Evolutionary conservation across 192 early-diverging fungal species (phyloP), one percentile per base, ranked within the genome.

Genomic region (Entophlyctis luteolus): DNA sequence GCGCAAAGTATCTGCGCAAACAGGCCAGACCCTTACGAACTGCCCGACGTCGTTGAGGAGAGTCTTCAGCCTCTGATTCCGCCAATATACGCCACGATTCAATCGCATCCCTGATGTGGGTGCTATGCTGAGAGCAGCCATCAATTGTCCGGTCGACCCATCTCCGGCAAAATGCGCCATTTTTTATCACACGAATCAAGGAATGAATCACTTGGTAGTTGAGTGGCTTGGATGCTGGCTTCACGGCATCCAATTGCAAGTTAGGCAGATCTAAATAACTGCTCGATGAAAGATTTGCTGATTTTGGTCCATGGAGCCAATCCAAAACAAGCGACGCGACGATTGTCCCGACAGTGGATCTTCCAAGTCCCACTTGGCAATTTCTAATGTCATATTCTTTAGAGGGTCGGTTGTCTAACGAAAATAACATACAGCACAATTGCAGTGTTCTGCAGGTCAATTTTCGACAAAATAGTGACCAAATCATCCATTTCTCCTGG

Each of bases 361-460:
- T 77, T 5, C 86, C 86, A 8, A 82, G 32, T 1, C 86, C 84
- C 20, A 87, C 72, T 70, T 88, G 86, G 70, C 84, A 86, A 48
- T 87, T 87, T 45, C 72, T 42, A 42, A 42, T 42, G 8, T 42
- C n/a, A 12, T 12, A 42, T 42, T 42, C n/a, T 42, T 42, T 42
- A 12, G n/a, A 42, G 8, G n/a, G 39, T 42, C 39, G 8, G 39
- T 8, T 8, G 8, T 42, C 1, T 28, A 36, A 74, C 0, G n/a
- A 20, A 65, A 22, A 5, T 53, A 45, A 75, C 70, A 65, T 37
- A 67, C 79, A 88, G 33, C 16, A 88, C 76, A 39, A 88, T 69
- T 1, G 81, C 75, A 18, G 80, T 72, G 29, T 72, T 59, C 45
- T 67, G 31, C 62, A 75, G 62, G 45, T 81, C 69, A 16, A 72